Evolutionary conservation across 2,329 filamentous ascomycete genomes (phyloP).

Genomic region (Clonostachys chloroleuca): DNA sequence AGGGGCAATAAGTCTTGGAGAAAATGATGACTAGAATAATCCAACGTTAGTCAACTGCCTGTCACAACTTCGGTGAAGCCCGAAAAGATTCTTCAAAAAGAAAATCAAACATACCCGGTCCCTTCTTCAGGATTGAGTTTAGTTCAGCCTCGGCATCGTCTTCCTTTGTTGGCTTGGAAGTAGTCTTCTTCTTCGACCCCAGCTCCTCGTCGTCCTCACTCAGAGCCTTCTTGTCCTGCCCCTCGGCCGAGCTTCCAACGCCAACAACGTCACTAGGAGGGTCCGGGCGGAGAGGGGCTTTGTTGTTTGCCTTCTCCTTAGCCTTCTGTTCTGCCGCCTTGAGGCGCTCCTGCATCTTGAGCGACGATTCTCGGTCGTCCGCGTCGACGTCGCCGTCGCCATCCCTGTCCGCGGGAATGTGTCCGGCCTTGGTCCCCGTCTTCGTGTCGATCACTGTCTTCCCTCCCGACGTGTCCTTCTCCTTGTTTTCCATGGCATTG

Average conservation of each 20-base stretch:
- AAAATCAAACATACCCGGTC: slow-evolving; percentile 60
- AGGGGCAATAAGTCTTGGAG: slow-evolving; percentile 89
- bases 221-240: slow-evolving; percentile 35
- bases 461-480: not conserved
- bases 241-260: slow-evolving; percentile 51
- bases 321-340: slow-evolving; percentile 65
- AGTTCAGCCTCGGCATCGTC: slow-evolving; percentile 67
- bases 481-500: slow-evolving; percentile 40
- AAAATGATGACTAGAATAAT: slow-evolving; percentile 76
- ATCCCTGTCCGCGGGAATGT: slow-evolving; percentile 41
- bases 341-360: slow-evolving; percentile 55
- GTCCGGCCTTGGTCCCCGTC: slow-evolving; percentile 27
- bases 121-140: slow-evolving; percentile 75
- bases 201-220: slow-evolving; percentile 11
- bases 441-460: slow-evolving; percentile 23
- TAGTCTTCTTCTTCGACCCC: slow-evolving; percentile 24
- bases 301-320: slow-evolving; percentile 65
- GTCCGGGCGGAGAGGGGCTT: slow-evolving; percentile 57
- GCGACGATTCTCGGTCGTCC: slow-evolving; percentile 46
- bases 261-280: slow-evolving; percentile 52
- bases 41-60: slow-evolving; percentile 1
- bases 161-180: slow-evolving; percentile 35
- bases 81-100: not conserved
- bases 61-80: not conserved
- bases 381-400: slow-evolving; percentile 51